Evolutionary conservation across 2,329 filamentous ascomycete genomes (phyloP).

Genomic region (Aureobasidium lini): DNA sequence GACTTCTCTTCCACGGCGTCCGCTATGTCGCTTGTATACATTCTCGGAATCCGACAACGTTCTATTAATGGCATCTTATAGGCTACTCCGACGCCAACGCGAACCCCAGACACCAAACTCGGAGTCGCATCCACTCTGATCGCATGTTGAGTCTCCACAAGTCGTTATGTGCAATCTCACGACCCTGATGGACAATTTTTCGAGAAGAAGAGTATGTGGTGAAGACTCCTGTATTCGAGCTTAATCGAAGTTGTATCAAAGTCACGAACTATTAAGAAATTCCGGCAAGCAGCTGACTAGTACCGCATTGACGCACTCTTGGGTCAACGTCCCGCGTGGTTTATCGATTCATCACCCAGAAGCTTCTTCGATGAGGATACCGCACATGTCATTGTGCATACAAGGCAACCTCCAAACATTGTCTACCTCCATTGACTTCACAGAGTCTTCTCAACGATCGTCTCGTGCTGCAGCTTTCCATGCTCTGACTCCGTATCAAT

Average conservation of each 20-base stretch:
- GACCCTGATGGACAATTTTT: not conserved
- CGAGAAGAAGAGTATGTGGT: not conserved
- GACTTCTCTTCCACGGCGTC: not conserved
- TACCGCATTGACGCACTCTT: slow-evolving; percentile 5
- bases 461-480: not conserved
- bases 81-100: not conserved
- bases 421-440: not conserved
- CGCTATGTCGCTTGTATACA: not conserved
- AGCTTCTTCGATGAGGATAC: not conserved
- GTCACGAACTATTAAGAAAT: slow-evolving; percentile 2
- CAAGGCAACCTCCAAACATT: not conserved
- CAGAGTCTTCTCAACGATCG: not conserved
- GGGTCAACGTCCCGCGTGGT: slow-evolving; percentile 1
- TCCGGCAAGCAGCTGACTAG: not conserved
- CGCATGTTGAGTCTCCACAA: not conserved
- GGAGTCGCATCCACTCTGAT: not conserved
- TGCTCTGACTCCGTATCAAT: not conserved
- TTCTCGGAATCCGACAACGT: no score
- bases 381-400: not conserved
- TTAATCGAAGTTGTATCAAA: not conserved
- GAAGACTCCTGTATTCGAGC: not conserved
- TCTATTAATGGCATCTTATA: not conserved
- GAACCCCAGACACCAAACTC: not conserved
- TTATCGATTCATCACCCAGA: slow-evolving; percentile 1
- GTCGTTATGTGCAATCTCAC: not conserved